Base-by-base conservation (phyloP, 805 yeast species). In the Saccharomycopsis vini region DNA sequence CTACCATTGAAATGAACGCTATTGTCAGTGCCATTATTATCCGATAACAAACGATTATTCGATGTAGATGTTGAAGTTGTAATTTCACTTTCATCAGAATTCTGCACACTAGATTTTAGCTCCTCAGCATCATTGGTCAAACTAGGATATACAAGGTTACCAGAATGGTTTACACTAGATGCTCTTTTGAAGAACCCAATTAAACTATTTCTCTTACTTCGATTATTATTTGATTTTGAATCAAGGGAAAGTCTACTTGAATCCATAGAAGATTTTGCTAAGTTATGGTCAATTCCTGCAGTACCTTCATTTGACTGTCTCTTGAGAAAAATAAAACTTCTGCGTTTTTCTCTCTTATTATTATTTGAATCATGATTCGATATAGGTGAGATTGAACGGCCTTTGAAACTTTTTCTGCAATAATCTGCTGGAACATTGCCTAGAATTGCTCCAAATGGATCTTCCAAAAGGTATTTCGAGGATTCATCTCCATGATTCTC, bases 361-460 rank as follows among this genome's bases (percentile, higher is more conserved):
- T 9, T n/a, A 4, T 35, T 31, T 21, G 16, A 26, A 40, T 16
- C 16, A 30, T 30, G 7, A 4, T 35, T 31, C 21, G 18, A 23
- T 31, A n/a, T 30, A 10, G 45, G 45, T 16, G 40, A 36, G 2
- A n/a, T 20, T 7, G 21, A 29, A 10, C 41, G 9, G 6, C 13
- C 33, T 36, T 30, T 42, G 15, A 39, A 34, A 12, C 12, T 18
- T n/a, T 22, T 32, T n/a, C 21, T 32, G 21, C 21, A n/a, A 21
- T 13, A n/a, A 7, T 3, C 13, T 5, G n/a, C 32, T 22, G 15
- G 21, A 7, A 16, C 9, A 20, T 34, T 18, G 30, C 28, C 30
- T 10, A 42, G 30, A 29, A 42, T 42, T 12, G 45, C 45, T 12
- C 36, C 22, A 28, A 42, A 42, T 12, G 45, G 45, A 42, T 42